Base-by-base conservation (phyloP, 805 yeast species). In the Yamadazyma sp. region DNA sequence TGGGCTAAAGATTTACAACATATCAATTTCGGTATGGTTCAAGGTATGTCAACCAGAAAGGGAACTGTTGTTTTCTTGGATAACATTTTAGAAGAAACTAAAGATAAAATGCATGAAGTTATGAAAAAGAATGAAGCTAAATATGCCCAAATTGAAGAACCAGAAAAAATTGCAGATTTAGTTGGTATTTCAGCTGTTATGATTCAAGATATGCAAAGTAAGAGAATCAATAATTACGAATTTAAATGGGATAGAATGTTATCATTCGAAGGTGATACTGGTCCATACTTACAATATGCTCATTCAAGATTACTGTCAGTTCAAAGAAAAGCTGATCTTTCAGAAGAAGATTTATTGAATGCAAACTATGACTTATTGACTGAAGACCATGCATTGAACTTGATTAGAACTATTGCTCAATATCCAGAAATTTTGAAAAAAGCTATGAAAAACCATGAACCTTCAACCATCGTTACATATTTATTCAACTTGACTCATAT, bases 51-150 rank as follows among this genome's bases (percentile, higher is more conserved):
- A 18, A 93, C 98, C 40, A 82, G 99, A 71, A 86, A 81, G 65
- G 99, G 99, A 49, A 93, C 96, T 23, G 99, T 93, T 44, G 98
- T 93, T n/a, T 93, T 93, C 75, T 75, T 93, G 53, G 96, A 93
- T 63, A 83, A 78, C 54, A 93, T 93, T 50, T 72, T 93, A 50
- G 93, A 91, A 65, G 96, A 87, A 62, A 88, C 96, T 40, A 85
- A 85, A 66, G 86, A 84, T 37, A 78, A 86, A 53, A 93, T 93
- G 96, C 95, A 88, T 57, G 93, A 86, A 50, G 96, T 93, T 38
- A 93, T 93, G 98, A 79, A 82, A 66, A 80, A 80, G 67, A 93
- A 91, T 62, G 87, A 82, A 60, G 81, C 73, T 48, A 93, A 93
- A 65, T 93, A 88, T 57, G 82, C 91, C 8, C 96, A 87, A 67